Conservation (phyloP, 768 basidiomycete genomes). For the Mycena latifolia region DNA sequence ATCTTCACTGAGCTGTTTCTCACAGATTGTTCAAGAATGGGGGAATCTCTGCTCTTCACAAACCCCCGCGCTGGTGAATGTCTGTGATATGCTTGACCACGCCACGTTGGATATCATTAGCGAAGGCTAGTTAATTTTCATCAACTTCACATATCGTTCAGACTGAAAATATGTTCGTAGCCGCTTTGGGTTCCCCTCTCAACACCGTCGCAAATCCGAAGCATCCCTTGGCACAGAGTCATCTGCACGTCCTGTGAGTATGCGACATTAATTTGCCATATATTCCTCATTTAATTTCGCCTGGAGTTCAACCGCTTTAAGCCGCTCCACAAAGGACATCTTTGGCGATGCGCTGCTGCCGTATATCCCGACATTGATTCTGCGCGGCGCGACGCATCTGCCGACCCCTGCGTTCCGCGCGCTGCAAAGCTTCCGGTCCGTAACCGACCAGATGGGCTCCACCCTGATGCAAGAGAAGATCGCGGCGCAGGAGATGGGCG, state of each 20-base stretch:
- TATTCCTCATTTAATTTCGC: background rate
- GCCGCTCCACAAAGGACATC: conserved; percentile 17
- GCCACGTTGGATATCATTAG: conserved; percentile 33
- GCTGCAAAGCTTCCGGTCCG: conserved; percentile 11
- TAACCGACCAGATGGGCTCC: conserved; percentile 27
- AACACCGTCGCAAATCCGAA: conserved; percentile 27
- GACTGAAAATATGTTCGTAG: conserved; percentile 9
- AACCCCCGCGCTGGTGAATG: conserved; percentile 14
- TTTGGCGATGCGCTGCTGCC: conserved; percentile 18
- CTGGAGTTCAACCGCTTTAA: conserved; percentile 13
- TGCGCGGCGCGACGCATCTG: conserved; percentile 5
- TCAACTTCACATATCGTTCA: too few relatives aligned
- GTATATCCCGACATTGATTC: conserved; percentile 23
- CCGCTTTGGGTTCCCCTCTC: conserved; percentile 26
- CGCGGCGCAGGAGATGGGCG: background rate
- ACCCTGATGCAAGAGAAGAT: conserved; percentile 18
- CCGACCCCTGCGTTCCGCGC: conserved; percentile 26
- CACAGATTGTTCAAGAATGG: conserved; percentile 27
- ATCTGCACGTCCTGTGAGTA: conserved; percentile 32
- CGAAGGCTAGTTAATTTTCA: conserved; percentile 4
- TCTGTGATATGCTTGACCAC: conserved; percentile 30
- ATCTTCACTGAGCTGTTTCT: background rate
- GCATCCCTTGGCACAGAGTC: conserved; percentile 31
- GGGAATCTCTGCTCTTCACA: conserved; percentile 6
- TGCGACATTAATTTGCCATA: background rate